phyloP scores from a whole-genome alignment of 1,284 basidiomycete species.

The Rhodotorula sp. region DNA sequence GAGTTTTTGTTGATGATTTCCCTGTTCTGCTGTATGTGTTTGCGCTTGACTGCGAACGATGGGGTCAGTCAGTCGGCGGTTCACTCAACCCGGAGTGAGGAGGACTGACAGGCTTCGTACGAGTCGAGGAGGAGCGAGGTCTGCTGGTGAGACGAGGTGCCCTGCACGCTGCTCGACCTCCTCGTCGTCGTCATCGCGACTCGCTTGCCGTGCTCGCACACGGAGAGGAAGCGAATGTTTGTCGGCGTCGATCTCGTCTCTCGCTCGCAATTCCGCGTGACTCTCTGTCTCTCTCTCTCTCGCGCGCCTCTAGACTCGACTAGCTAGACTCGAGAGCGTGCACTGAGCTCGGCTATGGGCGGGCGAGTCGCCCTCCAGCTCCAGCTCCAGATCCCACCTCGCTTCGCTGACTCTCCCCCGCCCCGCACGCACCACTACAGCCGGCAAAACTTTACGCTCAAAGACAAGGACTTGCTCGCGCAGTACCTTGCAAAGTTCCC shows the following conservation, averaged over 20 bases:
- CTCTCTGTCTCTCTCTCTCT: neutral
- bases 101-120: slow-evolving; percentile 36
- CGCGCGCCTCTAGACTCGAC: neutral
- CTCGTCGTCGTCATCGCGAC: slow-evolving; percentile 20
- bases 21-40: slow-evolving; percentile 46
- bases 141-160: slow-evolving; percentile 13
- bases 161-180: slow-evolving; percentile 12
- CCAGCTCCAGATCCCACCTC: too few species aligned
- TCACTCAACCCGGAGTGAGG: slow-evolving; percentile 12
- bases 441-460: neutral
- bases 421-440: neutral
- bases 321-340: neutral
- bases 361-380: neutral
- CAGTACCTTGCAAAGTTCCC: slow-evolving; percentile 1
- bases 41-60: slow-evolving; percentile 38
- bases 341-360: neutral
- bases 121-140: slow-evolving; percentile 34
- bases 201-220: neutral
- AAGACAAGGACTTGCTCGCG: slow-evolving; percentile 22
- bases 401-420: neutral
- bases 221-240: neutral
- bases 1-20: slow-evolving; percentile 46
- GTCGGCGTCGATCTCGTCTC: neutral
- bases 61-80: neutral
- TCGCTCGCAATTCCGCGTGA: neutral